phyloP scores from a whole-genome alignment of 1,139 yeast genomes.

The Suhomyces terraborum region DNA sequence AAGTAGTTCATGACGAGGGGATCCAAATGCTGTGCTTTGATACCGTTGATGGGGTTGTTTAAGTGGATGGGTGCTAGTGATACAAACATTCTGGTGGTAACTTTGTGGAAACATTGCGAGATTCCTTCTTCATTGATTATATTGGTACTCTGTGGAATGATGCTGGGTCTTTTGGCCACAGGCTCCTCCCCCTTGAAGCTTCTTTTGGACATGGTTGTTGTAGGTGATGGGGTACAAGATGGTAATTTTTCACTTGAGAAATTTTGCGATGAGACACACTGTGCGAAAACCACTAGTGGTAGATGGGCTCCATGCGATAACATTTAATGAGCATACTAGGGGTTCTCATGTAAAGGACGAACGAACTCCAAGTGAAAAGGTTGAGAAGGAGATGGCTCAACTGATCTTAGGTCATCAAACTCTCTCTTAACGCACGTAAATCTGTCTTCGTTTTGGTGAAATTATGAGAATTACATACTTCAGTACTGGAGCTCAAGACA shows the following conservation, averaged over 20 bases:
- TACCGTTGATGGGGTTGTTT: constrained; percentile 70
- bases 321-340: background rate
- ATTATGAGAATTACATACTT: no score
- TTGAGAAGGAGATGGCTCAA: no score
- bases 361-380: no score
- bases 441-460: no score
- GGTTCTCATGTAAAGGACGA: no score
- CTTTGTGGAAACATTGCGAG: constrained; percentile 66
- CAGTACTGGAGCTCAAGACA: no score
- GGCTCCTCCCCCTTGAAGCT: constrained; percentile 13
- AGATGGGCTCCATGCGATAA: background rate
- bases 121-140: constrained; percentile 41
- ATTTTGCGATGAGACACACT: constrained; percentile 12
- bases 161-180: constrained; percentile 22
- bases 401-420: no score
- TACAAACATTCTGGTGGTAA: constrained; percentile 68
- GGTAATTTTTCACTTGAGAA: constrained; percentile 7
- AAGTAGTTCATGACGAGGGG: constrained; percentile 85
- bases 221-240: constrained; percentile 2
- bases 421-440: no score
- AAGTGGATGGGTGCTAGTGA: constrained; percentile 84
- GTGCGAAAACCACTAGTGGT: constrained; percentile 2
- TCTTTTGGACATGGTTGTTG: constrained; percentile 12
- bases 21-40: constrained; percentile 84
- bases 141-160: constrained; percentile 35